Evolutionary conservation across 2,329 filamentous ascomycete genomes (phyloP).

Genomic region (Metarhizium rileyi): DNA sequence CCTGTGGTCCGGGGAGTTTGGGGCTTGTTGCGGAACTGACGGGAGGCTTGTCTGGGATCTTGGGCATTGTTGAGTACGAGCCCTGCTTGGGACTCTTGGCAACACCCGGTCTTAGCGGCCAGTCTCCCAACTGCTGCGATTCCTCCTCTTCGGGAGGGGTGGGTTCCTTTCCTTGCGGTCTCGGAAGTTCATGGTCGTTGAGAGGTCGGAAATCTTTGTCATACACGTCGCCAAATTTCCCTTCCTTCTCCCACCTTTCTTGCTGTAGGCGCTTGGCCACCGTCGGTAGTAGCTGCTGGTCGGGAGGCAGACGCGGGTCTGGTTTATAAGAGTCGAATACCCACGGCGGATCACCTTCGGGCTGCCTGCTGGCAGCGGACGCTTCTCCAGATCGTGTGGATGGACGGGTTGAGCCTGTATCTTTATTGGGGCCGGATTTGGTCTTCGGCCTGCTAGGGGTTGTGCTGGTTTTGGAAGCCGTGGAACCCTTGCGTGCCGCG

Average conservation of each 20-base stretch:
- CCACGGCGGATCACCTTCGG: conserved; percentile 95
- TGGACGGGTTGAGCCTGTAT: conserved; percentile 44
- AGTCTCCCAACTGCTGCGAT: conserved; percentile 33
- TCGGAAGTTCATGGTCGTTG: conserved; percentile 51
- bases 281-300: conserved; percentile 91
- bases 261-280: conserved; percentile 86
- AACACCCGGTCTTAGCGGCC: conserved; percentile 45
- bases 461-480: conserved; percentile 30
- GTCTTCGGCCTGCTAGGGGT: conserved; percentile 49
- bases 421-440: conserved; percentile 45
- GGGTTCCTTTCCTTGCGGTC: conserved; percentile 29
- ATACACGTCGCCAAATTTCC: conserved; percentile 74
- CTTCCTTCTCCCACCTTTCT: conserved; percentile 90
- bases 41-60: conserved; percentile 32
- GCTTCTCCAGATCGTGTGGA: conserved; percentile 52
- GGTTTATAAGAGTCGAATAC: conserved; percentile 91
- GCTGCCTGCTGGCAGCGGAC: conserved; percentile 47
- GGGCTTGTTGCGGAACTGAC: conserved; percentile 21
- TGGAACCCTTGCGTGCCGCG: conserved; percentile 34
- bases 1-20: conserved; percentile 21
- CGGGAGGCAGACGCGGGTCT: conserved; percentile 84
- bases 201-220: conserved; percentile 81
- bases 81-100: conserved; percentile 38
- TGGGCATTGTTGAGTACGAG: conserved; percentile 54
- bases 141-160: conserved; percentile 16